phyloP scores from a whole-genome alignment of 176 grass and related monocot species.

The Paspalum notatum region DNA sequence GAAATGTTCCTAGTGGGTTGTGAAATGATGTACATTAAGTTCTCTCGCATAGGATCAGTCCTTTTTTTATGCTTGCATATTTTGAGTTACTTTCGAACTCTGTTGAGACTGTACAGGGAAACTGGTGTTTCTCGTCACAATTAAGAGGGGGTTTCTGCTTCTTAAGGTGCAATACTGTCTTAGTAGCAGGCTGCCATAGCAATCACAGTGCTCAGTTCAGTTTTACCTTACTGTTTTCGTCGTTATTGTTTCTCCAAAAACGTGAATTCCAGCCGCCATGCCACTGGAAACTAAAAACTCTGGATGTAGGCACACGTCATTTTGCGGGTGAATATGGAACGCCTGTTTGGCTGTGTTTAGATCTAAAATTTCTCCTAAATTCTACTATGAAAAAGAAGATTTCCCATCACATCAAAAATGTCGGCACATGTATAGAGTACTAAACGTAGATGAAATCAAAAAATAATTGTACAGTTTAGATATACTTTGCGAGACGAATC shows the following conservation, averaged over 20 bases:
- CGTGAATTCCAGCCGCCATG: not conserved
- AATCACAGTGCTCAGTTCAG: not conserved
- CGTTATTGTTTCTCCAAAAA: no score
- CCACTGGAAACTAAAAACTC: no score
- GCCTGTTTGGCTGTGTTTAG: no score
- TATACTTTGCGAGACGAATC: no score
- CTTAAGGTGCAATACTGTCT: not conserved
- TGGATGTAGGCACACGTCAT: no score
- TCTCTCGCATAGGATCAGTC: conserved; percentile 12
- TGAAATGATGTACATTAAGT: conserved; percentile 42
- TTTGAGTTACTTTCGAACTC: conserved; percentile 28
- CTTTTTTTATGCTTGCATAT: conserved; percentile 6
- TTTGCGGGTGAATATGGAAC: no score
- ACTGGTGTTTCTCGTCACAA: conserved; percentile 12
- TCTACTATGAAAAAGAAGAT: no score
- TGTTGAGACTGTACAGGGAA: conserved; percentile 21
- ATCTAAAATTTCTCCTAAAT: no score
- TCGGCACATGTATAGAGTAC: no score
- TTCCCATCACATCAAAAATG: no score
- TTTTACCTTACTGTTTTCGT: not conserved
- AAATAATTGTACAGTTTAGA: no score
- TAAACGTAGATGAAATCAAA: no score
- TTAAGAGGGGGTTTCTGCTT: conserved; percentile 12
- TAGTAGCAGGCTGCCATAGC: not conserved
- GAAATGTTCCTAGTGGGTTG: conserved; percentile 9